Evolutionary conservation across 2,329 filamentous ascomycete genomes (phyloP).

Genomic region (Colletotrichum zoysiae): DNA sequence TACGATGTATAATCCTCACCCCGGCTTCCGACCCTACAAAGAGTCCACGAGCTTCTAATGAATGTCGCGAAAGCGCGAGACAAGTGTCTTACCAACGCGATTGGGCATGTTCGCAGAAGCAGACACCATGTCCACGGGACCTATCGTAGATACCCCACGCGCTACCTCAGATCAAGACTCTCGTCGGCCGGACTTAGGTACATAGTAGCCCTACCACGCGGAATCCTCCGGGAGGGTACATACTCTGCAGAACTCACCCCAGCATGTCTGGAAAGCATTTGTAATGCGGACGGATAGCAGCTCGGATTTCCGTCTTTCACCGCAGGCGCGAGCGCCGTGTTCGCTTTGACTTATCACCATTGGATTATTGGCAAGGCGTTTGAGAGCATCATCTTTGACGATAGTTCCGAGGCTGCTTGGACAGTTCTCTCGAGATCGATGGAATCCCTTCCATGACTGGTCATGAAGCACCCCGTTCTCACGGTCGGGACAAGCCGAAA

Average conservation of each 20-base stretch:
- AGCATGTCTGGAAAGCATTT: not conserved
- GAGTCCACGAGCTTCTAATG: slow-evolving; percentile 23
- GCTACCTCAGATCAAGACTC: not conserved
- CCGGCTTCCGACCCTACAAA: not conserved
- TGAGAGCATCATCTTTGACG: not conserved
- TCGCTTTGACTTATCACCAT: not conserved
- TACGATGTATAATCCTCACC: not conserved
- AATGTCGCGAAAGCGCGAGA: not conserved
- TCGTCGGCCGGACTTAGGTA: not conserved
- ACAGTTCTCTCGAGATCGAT: not conserved
- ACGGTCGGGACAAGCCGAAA: not conserved
- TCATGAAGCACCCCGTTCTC: not conserved
- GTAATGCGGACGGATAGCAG: slow-evolving; percentile 3
- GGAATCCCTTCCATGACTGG: not conserved
- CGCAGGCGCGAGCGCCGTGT: not conserved
- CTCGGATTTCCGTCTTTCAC: slow-evolving; percentile 4
- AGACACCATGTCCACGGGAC: not conserved
- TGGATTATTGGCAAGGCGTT: not conserved
- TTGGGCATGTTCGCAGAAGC: not conserved
- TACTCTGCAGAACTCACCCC: too few relatives aligned
- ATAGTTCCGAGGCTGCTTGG: not conserved
- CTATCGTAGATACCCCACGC: not conserved
- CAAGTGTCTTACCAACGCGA: not conserved
- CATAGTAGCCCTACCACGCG: not conserved
- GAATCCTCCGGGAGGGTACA: not conserved